phyloP scores from a whole-genome alignment of 306 rosid species.

The Lathyrus sativus region DNA sequence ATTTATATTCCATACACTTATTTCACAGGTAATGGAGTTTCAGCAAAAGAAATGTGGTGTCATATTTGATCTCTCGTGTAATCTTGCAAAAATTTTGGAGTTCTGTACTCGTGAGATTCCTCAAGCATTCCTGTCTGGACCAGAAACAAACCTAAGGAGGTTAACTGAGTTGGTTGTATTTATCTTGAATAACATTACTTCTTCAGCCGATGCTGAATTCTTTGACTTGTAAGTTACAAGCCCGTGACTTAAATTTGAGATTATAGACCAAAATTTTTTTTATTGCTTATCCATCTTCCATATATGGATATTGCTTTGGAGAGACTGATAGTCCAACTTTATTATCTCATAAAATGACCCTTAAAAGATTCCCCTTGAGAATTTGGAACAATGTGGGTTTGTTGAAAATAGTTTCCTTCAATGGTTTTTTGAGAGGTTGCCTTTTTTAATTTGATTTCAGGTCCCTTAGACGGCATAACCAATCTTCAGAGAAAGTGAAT shows the following conservation, averaged over 20 bases:
- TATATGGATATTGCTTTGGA: conserved; percentile 20
- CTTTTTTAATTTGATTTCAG: conserved; percentile 44
- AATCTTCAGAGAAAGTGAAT: conserved; percentile 78
- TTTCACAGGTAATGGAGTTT: conserved; percentile 84
- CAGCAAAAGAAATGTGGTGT: conserved; percentile 93
- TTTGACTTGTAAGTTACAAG: conserved; percentile 83
- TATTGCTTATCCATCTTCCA: conserved; percentile 6
- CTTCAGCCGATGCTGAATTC: conserved; percentile 84
- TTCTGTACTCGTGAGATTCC: conserved; percentile 87
- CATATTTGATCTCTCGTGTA: conserved; percentile 95
- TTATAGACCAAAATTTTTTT: conserved; percentile 2
- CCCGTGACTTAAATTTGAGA: conserved; percentile 13
- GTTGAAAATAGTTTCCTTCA: conserved; percentile 13
- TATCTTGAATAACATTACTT: conserved; percentile 76
- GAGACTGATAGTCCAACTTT: conserved; percentile 6
- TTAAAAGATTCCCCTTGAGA: conserved; percentile 17
- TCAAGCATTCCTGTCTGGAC: conserved; percentile 82
- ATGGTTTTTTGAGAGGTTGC: conserved; percentile 12
- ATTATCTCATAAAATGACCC: conserved; percentile 17
- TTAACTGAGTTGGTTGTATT: conserved; percentile 88
- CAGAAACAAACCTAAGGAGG: conserved; percentile 89
- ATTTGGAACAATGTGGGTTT: conserved; percentile 17
- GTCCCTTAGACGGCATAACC: conserved; percentile 78
- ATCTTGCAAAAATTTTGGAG: conserved; percentile 86
- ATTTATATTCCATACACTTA: conserved; percentile 37